phyloP scores from a whole-genome alignment of 495 filamentous ascomycete genomes.

The Neurospora sp. region DNA sequence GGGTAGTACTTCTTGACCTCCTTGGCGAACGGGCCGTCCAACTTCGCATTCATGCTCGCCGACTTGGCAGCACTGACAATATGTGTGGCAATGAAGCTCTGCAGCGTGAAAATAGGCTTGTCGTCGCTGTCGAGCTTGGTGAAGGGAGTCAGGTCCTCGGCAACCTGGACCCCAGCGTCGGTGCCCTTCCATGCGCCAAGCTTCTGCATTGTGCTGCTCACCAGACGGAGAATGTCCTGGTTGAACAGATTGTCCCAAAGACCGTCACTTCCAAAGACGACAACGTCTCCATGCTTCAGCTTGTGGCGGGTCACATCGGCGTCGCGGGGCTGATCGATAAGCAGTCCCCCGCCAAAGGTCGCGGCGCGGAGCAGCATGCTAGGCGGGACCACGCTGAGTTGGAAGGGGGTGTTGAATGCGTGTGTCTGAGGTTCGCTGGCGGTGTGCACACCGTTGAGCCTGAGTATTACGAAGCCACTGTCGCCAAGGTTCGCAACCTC shows the following conservation, averaged over 20 bases:
- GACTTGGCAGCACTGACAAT: constrained; percentile 72
- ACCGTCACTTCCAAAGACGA: constrained; percentile 87
- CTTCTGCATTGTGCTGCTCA: constrained; percentile 62
- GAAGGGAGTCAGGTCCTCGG: constrained; percentile 40
- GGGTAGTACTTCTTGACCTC: constrained; percentile 83
- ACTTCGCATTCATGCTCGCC: constrained; percentile 64
- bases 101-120: constrained; percentile 40
- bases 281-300: constrained; percentile 80
- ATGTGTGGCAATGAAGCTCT: constrained; percentile 65
- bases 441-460: constrained; percentile 71
- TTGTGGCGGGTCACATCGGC: constrained; percentile 65
- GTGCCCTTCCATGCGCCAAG: constrained; percentile 63
- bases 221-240: constrained; percentile 72
- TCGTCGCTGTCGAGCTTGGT: constrained; percentile 31
- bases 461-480: constrained; percentile 84
- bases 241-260: constrained; percentile 96
- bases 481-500: constrained; percentile 95
- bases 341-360: constrained; percentile 69
- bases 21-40: constrained; percentile 88
- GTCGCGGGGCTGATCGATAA: constrained; percentile 74
- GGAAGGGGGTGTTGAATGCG: constrained; percentile 94
- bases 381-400: constrained; percentile 79
- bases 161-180: constrained; percentile 48
- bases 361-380: constrained; percentile 64
- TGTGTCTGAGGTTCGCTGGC: constrained; percentile 84